Evolutionary conservation across 2,329 filamentous ascomycete species (phyloP).

Genomic region (Akanthomyces uredinophilus): DNA sequence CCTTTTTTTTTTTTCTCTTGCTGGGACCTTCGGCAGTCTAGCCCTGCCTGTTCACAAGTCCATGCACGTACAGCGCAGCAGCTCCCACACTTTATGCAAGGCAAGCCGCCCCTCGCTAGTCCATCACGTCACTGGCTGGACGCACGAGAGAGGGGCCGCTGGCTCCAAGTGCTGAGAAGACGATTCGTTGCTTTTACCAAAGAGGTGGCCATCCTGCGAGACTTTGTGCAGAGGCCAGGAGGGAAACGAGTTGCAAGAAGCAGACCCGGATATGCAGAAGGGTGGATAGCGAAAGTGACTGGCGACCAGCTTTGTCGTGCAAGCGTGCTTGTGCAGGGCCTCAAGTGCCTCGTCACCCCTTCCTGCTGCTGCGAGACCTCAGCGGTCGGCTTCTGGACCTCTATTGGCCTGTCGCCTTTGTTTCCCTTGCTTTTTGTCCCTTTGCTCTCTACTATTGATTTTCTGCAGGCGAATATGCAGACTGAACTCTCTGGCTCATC

Average conservation of each 20-base stretch:
- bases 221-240: not conserved
- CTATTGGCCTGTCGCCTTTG: not conserved
- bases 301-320: not conserved
- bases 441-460: not conserved
- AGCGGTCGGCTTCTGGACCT: not conserved
- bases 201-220: not conserved
- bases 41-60: not conserved
- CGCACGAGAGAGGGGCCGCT: not conserved
- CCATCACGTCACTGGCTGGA: slow-evolving; percentile 9
- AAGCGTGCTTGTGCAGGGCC: not conserved
- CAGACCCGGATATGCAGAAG: not conserved
- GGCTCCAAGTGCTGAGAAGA: not conserved
- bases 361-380: not conserved
- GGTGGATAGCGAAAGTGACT: not conserved
- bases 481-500: not conserved
- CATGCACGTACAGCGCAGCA: not conserved
- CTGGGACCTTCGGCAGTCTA: not conserved
- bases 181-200: not conserved
- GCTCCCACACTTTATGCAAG: slow-evolving; percentile 1
- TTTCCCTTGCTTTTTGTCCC: not conserved
- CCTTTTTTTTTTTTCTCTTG: not conserved
- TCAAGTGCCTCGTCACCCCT: not conserved
- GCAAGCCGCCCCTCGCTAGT: not conserved
- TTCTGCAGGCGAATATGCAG: not conserved
- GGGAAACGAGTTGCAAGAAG: not conserved